Evolutionary conservation across 768 basidiomycete species (phyloP), one percentile per base, ranked within the genome.

Genomic region (Rhizopogon vesiculosus): DNA sequence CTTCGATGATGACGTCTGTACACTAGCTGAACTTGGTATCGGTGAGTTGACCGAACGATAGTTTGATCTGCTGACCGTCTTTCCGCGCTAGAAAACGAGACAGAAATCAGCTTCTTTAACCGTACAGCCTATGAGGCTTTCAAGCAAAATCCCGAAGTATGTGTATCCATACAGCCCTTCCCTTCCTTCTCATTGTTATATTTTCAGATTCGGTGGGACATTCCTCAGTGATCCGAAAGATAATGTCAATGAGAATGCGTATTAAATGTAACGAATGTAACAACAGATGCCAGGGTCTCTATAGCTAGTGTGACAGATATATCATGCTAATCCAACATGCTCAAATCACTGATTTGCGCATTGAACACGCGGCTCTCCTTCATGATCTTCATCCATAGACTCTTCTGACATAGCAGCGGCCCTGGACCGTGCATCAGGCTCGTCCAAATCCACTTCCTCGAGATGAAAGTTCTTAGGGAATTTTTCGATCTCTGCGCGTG

Each of bases 31-130:
- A 4, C 70, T 82, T 38, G 93, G 88, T 16, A 81, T 95, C 46
- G 90, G 96, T 95, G 56, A 55, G 86, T 72, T 38, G 31, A n/a
- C 50, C 35, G 18, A 41, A 28, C 44, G 12, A 2, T 12, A 41
- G 22, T 33, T 38, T 60, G 18, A 60, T 25, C 41, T 31, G 15
- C 31, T 45, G 25, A 41, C 19, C 45, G 39, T 43, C 43, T 15
- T 16, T 4, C 8, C 33, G 33, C 39, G 7, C 40, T 48, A 98
- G 96, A 97, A 71, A 96, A 98, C 66, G 96, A 99, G 71, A 90
- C 91, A 0, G 96, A 99, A 74, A 79, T 95, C 59, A 94, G 91
- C 67, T 88, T 96, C 72, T 98, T 98, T 76, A 87, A 87, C 62
- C 76, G 80, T 29, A 76, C 80, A 43, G 72, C 81, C 16, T 98